Conservation (phyloP, 164 flowering plant species). For the Piper betle region DNA sequence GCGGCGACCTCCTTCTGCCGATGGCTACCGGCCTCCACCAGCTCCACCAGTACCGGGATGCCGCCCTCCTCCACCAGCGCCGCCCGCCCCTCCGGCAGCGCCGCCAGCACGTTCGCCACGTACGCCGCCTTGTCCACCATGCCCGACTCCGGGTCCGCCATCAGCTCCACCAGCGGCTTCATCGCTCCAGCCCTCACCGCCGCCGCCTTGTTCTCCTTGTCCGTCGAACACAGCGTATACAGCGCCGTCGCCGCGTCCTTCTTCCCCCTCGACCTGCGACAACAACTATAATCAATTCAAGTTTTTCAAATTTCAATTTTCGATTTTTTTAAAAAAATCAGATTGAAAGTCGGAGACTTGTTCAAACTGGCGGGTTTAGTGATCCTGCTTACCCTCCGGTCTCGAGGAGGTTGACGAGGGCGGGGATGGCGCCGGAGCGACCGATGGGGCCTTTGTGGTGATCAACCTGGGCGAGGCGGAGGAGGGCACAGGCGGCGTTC, state of each 20-base stretch:
- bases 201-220: slow-evolving; percentile 55
- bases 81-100: slow-evolving; percentile 38
- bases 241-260: slow-evolving; percentile 84
- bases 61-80: slow-evolving; percentile 79
- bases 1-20: slow-evolving; percentile 76
- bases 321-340: no score
- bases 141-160: slow-evolving; percentile 72
- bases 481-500: slow-evolving; percentile 86
- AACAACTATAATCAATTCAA: background rate
- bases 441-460: slow-evolving; percentile 60
- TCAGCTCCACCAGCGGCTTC: slow-evolving; percentile 65
- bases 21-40: slow-evolving; percentile 67
- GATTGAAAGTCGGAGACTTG: background rate
- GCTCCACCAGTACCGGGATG: slow-evolving; percentile 81
- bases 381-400: slow-evolving; percentile 23
- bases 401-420: slow-evolving; percentile 49
- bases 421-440: slow-evolving; percentile 75
- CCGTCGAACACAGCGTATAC: slow-evolving; percentile 45
- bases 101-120: slow-evolving; percentile 39
- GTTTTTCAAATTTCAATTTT: no score
- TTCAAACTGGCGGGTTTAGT: background rate
- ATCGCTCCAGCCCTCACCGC: slow-evolving; percentile 62
- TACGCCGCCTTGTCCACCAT: slow-evolving; percentile 89
- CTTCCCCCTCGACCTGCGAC: slow-evolving; percentile 36
- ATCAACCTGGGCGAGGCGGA: slow-evolving; percentile 56